phyloP scores from a whole-genome alignment of 352 stramenopile genomes.

The Globisporangium middletonii region DNA sequence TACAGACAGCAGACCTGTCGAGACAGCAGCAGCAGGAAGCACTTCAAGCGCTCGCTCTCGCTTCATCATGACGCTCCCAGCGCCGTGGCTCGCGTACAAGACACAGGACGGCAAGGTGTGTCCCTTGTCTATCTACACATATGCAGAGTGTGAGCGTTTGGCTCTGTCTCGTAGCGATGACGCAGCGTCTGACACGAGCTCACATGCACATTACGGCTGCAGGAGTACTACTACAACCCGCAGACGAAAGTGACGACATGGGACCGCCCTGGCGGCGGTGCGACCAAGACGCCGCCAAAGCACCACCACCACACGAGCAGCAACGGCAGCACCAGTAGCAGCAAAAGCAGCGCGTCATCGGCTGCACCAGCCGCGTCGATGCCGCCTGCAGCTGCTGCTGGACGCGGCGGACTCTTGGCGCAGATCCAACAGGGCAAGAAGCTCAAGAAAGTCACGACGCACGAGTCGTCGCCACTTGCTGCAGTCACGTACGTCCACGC shows the following conservation, averaged over 20 bases:
- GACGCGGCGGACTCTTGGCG: constrained; percentile 44
- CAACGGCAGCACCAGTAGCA: constrained; percentile 14
- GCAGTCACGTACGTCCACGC: constrained; percentile 21
- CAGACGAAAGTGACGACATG: constrained; percentile 86
- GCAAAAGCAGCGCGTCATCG: neutral
- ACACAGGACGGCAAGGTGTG: constrained; percentile 77
- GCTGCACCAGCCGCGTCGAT: constrained; percentile 1
- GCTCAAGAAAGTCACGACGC: constrained; percentile 77
- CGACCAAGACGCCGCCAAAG: constrained; percentile 33
- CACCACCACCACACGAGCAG: constrained; percentile 25
- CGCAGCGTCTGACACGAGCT: neutral
- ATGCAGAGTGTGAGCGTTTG: too few relatives aligned
- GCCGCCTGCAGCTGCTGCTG: constrained; percentile 26
- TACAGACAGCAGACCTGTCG: neutral
- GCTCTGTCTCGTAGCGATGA: too few relatives aligned
- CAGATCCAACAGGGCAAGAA: constrained; percentile 65
- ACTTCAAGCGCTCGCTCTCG: neutral
- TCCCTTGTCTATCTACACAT: neutral
- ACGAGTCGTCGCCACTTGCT: constrained; percentile 58
- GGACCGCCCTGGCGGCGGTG: constrained; percentile 43
- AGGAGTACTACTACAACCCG: constrained; percentile 91
- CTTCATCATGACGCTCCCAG: constrained; percentile 60
- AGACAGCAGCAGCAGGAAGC: neutral
- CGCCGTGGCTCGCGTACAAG: constrained; percentile 85
- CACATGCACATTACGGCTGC: neutral